Base-by-base conservation (phyloP, 441 rosid genomes). In the Gossypium schwendimanii region DNA sequence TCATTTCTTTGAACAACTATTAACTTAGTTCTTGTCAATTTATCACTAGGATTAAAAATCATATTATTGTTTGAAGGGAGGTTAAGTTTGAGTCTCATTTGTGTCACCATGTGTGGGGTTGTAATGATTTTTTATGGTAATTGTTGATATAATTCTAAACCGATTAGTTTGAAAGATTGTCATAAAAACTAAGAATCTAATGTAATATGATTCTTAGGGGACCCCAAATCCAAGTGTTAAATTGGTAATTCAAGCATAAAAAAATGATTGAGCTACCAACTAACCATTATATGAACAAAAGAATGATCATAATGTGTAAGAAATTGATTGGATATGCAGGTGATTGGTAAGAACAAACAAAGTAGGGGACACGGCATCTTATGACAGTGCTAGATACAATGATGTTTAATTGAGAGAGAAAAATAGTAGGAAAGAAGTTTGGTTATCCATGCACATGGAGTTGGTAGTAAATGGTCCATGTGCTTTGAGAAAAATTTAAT, bases 401-500 rank as follows among this genome's bases (percentile, higher is more conserved):
- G 57, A 65, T 45, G 57, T 65, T 14, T 6, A 24, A 59, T 26
- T 14, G 18, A 26, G 54, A 45, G 70, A 65, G 18, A 59, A 26
- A 24, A 4, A 0, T n/a, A 6, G 55, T 23, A 45, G 70, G 70
- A 64, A 21, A 28, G 69, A n/a, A 24, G 41, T 66, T 41, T 47
- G 70, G 57, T 47, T 65, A 23, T 47, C 70, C 55, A 14, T 45
- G 36, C 55, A 66, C 70, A 65, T 47, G 70, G 23, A 47, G 70
- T 47, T 47, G 57, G 58, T 66, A 36, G 57, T 24, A 1, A 45
- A 26, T 17, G 57, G 21, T 36, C 70, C 70, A 66, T 66, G 57
- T 47, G 70, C 70, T 47, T 66, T 24, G 55, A 12, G 41, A 66
- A 65, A 66, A 65, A 12, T 45, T 65, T 65, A 66, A 65, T 65